phyloP scores from a whole-genome alignment of 225 moss, liverwort and hornwort species.

The Pleurozium schreberi region DNA sequence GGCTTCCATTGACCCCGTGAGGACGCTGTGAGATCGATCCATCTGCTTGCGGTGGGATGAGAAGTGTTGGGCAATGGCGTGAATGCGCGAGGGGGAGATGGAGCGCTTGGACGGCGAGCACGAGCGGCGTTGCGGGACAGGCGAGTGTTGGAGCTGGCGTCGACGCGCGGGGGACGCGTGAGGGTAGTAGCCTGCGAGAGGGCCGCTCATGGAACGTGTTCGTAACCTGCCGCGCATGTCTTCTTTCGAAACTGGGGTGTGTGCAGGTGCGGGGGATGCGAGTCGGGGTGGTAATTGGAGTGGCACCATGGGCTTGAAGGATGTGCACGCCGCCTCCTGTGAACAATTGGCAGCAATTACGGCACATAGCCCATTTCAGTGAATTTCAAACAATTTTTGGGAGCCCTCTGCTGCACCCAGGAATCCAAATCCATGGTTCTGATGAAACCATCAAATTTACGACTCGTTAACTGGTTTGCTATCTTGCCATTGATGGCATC shows the following conservation, averaged over 20 bases:
- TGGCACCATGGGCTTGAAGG: not conserved
- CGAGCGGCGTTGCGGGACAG: constrained; percentile 4
- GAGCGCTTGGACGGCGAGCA: constrained; percentile 14
- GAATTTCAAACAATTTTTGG: not conserved
- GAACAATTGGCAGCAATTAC: not conserved
- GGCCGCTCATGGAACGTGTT: constrained; percentile 19
- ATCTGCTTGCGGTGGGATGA: not conserved
- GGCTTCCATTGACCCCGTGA: not conserved
- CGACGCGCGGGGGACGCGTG: constrained; percentile 1
- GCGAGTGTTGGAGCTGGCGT: constrained; percentile 3
- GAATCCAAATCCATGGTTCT: not conserved
- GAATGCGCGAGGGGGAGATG: constrained; percentile 5
- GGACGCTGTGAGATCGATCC: not conserved
- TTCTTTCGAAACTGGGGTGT: not conserved
- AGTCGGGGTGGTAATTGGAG: constrained; percentile 3
- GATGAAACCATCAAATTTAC: not conserved
- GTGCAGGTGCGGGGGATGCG: not conserved
- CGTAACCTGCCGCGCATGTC: constrained; percentile 1
- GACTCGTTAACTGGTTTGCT: not conserved
- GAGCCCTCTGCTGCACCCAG: not conserved
- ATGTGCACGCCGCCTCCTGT: not conserved
- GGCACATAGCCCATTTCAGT: not conserved
- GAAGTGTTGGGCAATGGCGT: constrained; percentile 1
- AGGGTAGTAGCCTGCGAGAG: constrained; percentile 13
- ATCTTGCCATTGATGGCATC: not conserved